Base-by-base conservation (phyloP, 129 eudicot genomes). In the Heracleum sosnowskyi region DNA sequence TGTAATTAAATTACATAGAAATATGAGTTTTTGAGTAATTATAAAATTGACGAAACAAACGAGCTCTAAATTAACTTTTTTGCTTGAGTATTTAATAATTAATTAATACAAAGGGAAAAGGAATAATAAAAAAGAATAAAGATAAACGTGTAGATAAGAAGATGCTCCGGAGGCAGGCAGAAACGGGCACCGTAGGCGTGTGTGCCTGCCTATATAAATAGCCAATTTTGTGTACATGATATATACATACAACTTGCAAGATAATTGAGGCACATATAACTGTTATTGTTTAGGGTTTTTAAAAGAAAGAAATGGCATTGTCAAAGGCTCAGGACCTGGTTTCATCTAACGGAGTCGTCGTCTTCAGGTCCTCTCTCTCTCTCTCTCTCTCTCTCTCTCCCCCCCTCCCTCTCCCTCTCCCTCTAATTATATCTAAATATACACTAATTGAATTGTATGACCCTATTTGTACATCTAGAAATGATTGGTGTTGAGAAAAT, bases 271-370 rank as follows among this genome's bases (percentile, higher is more conserved):
- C 40, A 68, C 33, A 0, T 66, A 1, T 35, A 3, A 35, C 36
- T 31, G 40, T 33, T 16, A 47, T 17, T 47, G 55, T 49, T 57
- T 45, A 44, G 75, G 76, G 45, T 68, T 69, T 46, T 15, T 22
- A 0, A 3, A 51, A 51, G 24, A 71, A 35, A 46, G 11, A 15
- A 20, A 90, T 93, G 98, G 98, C 94, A 4, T 45, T 82, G 34
- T 63, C 77, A 12, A 93, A 93, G 84, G 89, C 96, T 7, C 84
- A 90, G 81, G 94, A 93, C 35, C 77, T 89, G 40, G 88, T 90
- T 78, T 81, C 92, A 66, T 34, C 98, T 31, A 90, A 88, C 40
- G 75, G 89, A 24, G 96, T 89, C 82, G 86, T 93, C 77, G 91
- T 93, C 63, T 93, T 93, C 98, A 93, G 98, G 98, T 88, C 4